These are phyloP conservation scores for Fusarium equiseti DNA, from an alignment of 2,329 filamentous ascomycete species.

Conservation along the genomic window DNA sequence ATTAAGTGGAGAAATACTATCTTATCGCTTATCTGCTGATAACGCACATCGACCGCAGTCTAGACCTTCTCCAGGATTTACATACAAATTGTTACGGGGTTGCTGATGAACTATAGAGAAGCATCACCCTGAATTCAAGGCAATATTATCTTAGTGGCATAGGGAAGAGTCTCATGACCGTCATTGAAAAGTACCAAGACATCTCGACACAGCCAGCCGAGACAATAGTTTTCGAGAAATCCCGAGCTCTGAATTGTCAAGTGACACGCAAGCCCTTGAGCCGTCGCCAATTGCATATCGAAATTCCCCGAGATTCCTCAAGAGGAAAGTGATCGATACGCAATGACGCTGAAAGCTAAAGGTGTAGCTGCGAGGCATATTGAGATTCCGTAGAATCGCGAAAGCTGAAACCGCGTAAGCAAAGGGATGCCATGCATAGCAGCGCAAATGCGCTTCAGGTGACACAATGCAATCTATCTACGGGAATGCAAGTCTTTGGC, in stretches of 20 bases:
- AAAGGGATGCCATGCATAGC: conserved; percentile 20
- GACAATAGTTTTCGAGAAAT: conserved; percentile 9
- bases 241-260: conserved; percentile 19
- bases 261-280: conserved; percentile 24
- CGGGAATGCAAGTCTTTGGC: conserved; percentile 10
- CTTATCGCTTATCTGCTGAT: conserved; percentile 41
- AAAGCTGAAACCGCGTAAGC: conserved; percentile 34
- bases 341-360: conserved; percentile 24
- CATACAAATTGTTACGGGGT: neutral
- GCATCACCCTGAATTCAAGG: conserved; percentile 23
- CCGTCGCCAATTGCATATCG: conserved; percentile 13
- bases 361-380: conserved; percentile 26
- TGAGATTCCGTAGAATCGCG: conserved; percentile 34
- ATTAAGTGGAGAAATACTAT: conserved; percentile 24
- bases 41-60: conserved; percentile 10
- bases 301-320: conserved; percentile 24
- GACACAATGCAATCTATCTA: conserved; percentile 31
- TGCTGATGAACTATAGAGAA: neutral
- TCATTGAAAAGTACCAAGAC: neutral
- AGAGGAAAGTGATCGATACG: conserved; percentile 23
- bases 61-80: conserved; percentile 5
- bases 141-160: conserved; percentile 1
- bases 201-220: neutral
- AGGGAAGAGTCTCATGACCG: conserved; percentile 10
- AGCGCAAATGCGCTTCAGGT: conserved; percentile 14